phyloP scores from a whole-genome alignment of 2,329 filamentous ascomycete genomes.

The Diplocarpon mali region DNA sequence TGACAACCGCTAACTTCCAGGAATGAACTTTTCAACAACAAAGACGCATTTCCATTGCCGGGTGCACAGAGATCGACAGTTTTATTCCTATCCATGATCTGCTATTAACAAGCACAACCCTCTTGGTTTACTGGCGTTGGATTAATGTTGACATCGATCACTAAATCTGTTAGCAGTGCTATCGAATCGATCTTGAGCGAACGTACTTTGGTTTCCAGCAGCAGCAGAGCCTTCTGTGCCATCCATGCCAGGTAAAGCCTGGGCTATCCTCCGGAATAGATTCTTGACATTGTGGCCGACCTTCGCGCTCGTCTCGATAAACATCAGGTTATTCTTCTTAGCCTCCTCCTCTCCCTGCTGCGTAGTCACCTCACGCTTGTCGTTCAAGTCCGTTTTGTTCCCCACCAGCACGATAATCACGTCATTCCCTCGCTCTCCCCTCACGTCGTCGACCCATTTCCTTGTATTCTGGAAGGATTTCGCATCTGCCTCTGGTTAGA shows the following conservation, averaged over 20 bases:
- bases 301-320: slow-evolving; percentile 98
- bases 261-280: slow-evolving; percentile 94
- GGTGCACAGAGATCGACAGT: too few species aligned
- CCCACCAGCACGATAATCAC: slow-evolving; percentile 98
- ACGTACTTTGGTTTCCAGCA: slow-evolving; percentile 65
- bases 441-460: slow-evolving; percentile 98
- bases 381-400: slow-evolving; percentile 98
- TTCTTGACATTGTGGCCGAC: slow-evolving; percentile 96
- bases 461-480: slow-evolving; percentile 98
- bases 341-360: slow-evolving; percentile 96
- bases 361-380: slow-evolving; percentile 95
- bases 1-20: too few species aligned
- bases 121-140: slow-evolving; percentile 59
- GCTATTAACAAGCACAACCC: slow-evolving; percentile 54
- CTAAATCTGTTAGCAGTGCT: slow-evolving; percentile 35
- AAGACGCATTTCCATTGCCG: too few species aligned
- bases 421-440: slow-evolving; percentile 92
- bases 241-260: slow-evolving; percentile 96
- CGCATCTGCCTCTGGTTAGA: slow-evolving; percentile 44
- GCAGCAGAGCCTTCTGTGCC: slow-evolving; percentile 70
- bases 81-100: too few species aligned
- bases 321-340: slow-evolving; percentile 96
- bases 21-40: too few species aligned
- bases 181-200: not conserved
- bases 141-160: slow-evolving; percentile 90